Evolutionary conservation across 2,329 filamentous ascomycete species (phyloP).

Genomic region (Fusarium fracticaudum): DNA sequence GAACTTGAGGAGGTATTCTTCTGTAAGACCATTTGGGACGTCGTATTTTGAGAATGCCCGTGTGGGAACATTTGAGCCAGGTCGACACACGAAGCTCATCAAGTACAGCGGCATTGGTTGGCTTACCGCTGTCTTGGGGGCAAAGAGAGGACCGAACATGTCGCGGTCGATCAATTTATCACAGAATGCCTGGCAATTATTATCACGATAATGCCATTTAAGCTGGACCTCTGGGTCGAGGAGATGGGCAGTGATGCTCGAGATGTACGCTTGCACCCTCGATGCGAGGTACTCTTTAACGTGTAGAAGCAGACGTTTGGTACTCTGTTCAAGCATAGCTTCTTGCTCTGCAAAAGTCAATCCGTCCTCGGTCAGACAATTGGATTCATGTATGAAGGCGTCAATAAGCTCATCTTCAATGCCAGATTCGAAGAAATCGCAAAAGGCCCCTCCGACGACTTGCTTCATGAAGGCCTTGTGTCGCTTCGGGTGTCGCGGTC

Average conservation of each 20-base stretch:
- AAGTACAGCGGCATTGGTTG: constrained; percentile 44
- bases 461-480: constrained; percentile 53
- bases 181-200: constrained; percentile 52
- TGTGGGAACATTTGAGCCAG: constrained; percentile 34
- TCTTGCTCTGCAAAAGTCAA: constrained; percentile 16
- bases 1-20: constrained; percentile 54
- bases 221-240: constrained; percentile 41
- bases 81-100: constrained; percentile 52
- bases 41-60: constrained; percentile 45
- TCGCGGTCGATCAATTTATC: constrained; percentile 45
- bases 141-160: constrained; percentile 44
- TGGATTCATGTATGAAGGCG: constrained; percentile 38
- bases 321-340: constrained; percentile 10
- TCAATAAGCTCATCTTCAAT: constrained; percentile 43
- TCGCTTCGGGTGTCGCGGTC: constrained; percentile 40
- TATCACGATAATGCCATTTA: constrained; percentile 44
- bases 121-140: neutral
- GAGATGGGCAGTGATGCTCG: constrained; percentile 42
- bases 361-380: constrained; percentile 12
- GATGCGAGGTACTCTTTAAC: constrained; percentile 38
- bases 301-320: constrained; percentile 14
- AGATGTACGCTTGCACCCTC: constrained; percentile 43
- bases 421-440: constrained; percentile 35
- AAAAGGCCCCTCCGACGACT: constrained; percentile 50
- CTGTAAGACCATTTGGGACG: constrained; percentile 51